A percentile compares a stretch with the other conserved stretches of the same genome.
Evolutionary conservation across 2,329 filamentous ascomycete genomes (phyloP).

Genomic region (Juglanconis oblonga): DNA sequence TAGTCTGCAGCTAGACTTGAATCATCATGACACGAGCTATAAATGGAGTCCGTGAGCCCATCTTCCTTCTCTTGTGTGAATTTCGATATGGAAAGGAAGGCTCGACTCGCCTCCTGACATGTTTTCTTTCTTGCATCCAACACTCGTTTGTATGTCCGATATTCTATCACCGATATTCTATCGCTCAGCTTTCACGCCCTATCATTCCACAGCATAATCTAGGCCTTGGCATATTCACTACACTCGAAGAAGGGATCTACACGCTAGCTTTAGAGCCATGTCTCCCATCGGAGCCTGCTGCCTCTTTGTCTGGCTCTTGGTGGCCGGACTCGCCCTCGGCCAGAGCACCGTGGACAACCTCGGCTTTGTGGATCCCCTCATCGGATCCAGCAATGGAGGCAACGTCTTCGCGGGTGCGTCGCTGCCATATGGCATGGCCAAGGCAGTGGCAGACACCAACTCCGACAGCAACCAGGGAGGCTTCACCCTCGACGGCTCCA

Average conservation of each 20-base stretch:
- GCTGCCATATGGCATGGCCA: slow-evolving; percentile 49
- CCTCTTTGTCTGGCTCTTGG: neutral
- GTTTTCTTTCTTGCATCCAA: too few species aligned
- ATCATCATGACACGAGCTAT: neutral
- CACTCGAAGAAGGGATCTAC: neutral
- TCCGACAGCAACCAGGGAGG: slow-evolving; percentile 54
- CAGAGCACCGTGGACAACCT: slow-evolving; percentile 11
- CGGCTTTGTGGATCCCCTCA: slow-evolving; percentile 33
- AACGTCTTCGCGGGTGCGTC: slow-evolving; percentile 44
- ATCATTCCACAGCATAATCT: neutral
- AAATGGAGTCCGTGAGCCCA: neutral
- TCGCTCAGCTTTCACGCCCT: neutral
- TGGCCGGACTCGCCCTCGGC: neutral
- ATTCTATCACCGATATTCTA: too few species aligned
- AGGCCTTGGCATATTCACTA: neutral
- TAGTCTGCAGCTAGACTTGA: neutral
- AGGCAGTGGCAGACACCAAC: slow-evolving; percentile 55
- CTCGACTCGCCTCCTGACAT: too few species aligned
- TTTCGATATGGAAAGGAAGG: too few species aligned
- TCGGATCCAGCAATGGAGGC: slow-evolving; percentile 39
- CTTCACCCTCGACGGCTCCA: slow-evolving; percentile 49
- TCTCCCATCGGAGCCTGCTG: neutral
- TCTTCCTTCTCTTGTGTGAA: neutral
- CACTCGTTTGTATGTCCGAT: too few species aligned
- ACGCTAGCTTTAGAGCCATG: neutral